These are phyloP conservation scores for Cladosporium halotolerans DNA, from an alignment of 2,329 filamentous ascomycete genomes.

Conservation along the genomic window DNA sequence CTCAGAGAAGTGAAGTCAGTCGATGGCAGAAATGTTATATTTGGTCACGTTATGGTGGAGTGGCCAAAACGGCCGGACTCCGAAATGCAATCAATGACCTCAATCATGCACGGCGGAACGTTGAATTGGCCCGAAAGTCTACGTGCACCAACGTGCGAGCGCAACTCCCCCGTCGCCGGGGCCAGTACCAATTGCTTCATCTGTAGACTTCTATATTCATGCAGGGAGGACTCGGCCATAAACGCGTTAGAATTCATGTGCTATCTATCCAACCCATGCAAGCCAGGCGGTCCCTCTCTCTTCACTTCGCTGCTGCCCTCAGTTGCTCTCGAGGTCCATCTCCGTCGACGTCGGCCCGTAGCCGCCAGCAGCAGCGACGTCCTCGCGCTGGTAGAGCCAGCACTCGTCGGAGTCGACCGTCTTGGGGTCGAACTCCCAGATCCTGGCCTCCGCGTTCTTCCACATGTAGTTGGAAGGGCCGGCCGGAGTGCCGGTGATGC, in stretches of 20 bases:
- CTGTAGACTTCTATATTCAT: neutral
- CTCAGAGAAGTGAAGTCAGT: neutral
- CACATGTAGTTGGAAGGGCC: constrained; percentile 25
- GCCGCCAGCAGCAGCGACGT: constrained; percentile 27
- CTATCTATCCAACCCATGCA: neutral
- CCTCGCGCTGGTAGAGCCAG: constrained; percentile 22
- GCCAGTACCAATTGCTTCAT: neutral
- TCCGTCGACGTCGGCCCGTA: constrained; percentile 27
- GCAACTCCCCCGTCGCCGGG: neutral
- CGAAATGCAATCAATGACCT: neutral
- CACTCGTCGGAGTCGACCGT: constrained; percentile 23
- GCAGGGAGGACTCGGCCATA: neutral
- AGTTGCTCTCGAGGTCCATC: constrained; percentile 19
- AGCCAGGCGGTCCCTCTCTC: neutral
- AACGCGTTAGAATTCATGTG: neutral
- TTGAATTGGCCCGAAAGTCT: constrained; percentile 4
- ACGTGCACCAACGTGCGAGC: neutral
- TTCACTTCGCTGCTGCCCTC: neutral
- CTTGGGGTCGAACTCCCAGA: constrained; percentile 24
- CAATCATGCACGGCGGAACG: constrained; percentile 2
- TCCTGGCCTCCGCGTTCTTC: constrained; percentile 27
- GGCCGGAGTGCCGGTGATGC: constrained; percentile 20
- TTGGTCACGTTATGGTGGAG: neutral
- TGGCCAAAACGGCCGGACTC: neutral
- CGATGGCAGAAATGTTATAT: neutral